Conservation (phyloP, 805 yeast genomes). For the Candida glaebosa region DNA sequence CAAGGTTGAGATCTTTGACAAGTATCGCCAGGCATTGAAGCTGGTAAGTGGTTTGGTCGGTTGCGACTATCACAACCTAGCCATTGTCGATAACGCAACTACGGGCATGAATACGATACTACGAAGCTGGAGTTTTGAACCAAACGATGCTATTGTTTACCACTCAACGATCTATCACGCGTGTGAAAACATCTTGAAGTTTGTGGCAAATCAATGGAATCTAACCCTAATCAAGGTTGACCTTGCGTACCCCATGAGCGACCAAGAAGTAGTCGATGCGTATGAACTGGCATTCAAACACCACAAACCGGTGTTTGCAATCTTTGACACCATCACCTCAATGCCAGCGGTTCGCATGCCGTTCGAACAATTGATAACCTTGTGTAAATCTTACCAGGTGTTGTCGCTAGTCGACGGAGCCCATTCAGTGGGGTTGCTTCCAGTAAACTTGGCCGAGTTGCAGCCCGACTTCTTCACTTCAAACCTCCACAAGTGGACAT, state of each 20-base stretch:
- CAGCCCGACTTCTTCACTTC: constrained; percentile 60
- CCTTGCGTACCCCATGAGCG: constrained; percentile 42
- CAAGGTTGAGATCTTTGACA: constrained; percentile 20
- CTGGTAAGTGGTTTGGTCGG: constrained; percentile 39
- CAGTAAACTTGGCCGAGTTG: constrained; percentile 36
- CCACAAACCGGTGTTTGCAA: constrained; percentile 34
- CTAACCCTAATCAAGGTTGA: constrained; percentile 32
- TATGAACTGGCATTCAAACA: constrained; percentile 20
- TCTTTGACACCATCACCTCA: constrained; percentile 59
- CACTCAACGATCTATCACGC: constrained; percentile 52
- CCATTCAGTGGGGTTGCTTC: constrained; percentile 58
- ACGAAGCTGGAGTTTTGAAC: constrained; percentile 48
- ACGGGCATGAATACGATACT: constrained; percentile 55
- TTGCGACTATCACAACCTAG: constrained; percentile 46
- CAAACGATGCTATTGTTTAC: constrained; percentile 50
- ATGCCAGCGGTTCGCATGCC: constrained; percentile 65
- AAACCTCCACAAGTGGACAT: constrained; percentile 71
- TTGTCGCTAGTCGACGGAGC: constrained; percentile 70
- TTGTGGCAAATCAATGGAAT: constrained; percentile 29
- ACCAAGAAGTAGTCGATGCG: constrained; percentile 25
- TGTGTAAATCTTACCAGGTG: constrained; percentile 45
- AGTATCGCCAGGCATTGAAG: constrained; percentile 33
- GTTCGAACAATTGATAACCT: constrained; percentile 41
- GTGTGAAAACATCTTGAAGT: constrained; percentile 49
- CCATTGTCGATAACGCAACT: constrained; percentile 58